Evolutionary conservation across 2,329 filamentous ascomycete species (phyloP).

Genomic region (Colletotrichum sp.): DNA sequence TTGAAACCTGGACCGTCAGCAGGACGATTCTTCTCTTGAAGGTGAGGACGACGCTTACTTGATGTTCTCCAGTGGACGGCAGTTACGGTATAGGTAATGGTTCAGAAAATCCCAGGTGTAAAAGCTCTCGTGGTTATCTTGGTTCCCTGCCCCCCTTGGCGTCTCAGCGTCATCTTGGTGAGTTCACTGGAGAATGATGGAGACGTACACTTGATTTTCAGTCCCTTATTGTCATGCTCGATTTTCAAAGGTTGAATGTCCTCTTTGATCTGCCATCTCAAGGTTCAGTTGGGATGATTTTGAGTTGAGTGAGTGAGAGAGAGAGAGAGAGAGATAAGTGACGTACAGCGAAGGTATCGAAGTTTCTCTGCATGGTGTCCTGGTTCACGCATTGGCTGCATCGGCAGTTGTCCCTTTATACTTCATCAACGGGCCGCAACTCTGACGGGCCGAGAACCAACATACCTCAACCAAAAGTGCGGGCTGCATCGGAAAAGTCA

Average conservation of each 20-base stretch:
- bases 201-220: constrained; percentile 37
- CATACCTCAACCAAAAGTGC: constrained; percentile 25
- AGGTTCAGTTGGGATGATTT: neutral
- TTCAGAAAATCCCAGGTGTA: constrained; percentile 71
- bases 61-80: constrained; percentile 36
- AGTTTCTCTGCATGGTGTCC: constrained; percentile 46
- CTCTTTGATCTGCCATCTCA: constrained; percentile 32
- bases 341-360: constrained; percentile 44
- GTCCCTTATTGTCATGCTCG: constrained; percentile 29
- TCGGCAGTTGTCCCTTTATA: constrained; percentile 46
- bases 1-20: constrained; percentile 20
- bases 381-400: constrained; percentile 45
- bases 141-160: constrained; percentile 58
- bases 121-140: constrained; percentile 70
- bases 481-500: neutral
- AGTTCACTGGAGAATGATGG: neutral
- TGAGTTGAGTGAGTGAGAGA: neutral
- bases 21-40: neutral
- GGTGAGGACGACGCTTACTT: constrained; percentile 28
- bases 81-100: constrained; percentile 43
- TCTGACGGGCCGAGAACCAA: neutral
- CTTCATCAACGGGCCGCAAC: neutral
- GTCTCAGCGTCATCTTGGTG: neutral
- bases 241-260: constrained; percentile 33
- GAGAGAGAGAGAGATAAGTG: neutral